Conservation (phyloP, 2,329 filamentous ascomycete genomes). For the Fusarium haematococcum region DNA sequence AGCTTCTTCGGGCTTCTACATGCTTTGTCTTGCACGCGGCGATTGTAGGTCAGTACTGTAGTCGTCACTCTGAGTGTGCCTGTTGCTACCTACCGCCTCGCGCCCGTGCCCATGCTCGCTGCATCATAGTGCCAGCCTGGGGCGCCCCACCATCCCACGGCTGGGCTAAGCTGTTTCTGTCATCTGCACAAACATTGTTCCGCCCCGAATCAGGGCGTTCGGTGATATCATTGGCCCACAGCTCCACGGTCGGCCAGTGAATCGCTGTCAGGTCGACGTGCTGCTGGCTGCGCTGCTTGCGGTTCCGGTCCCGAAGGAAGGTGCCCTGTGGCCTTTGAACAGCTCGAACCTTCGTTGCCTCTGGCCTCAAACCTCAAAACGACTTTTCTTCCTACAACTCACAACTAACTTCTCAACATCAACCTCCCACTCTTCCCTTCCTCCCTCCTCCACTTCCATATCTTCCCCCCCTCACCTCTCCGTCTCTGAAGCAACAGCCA, state of each 20-base stretch:
- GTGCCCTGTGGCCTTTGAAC: slow-evolving; percentile 45
- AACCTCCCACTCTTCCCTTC: slow-evolving; percentile 7
- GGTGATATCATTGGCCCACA: slow-evolving; percentile 52
- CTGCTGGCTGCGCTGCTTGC: slow-evolving; percentile 24
- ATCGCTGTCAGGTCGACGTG: slow-evolving; percentile 36
- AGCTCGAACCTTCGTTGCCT: slow-evolving; percentile 45
- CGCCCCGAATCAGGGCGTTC: slow-evolving; percentile 46
- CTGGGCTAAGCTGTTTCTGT: slow-evolving; percentile 42
- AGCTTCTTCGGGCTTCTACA: slow-evolving; percentile 38
- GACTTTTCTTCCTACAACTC: slow-evolving; percentile 37
- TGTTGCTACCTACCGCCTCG: slow-evolving; percentile 38
- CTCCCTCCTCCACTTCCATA: neutral
- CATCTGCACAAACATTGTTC: slow-evolving; percentile 52
- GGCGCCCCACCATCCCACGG: slow-evolving; percentile 31
- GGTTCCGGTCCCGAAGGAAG: slow-evolving; percentile 41
- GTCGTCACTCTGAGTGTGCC: slow-evolving; percentile 45
- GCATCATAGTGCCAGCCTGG: slow-evolving; percentile 42
- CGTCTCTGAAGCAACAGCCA: slow-evolving; percentile 24
- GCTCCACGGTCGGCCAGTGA: slow-evolving; percentile 44
- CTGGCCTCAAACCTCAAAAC: slow-evolving; percentile 27
- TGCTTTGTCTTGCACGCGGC: slow-evolving; percentile 31
- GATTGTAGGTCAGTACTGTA: neutral
- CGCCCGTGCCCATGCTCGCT: slow-evolving; percentile 23
- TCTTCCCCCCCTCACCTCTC: neutral
- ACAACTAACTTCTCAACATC: slow-evolving; percentile 30